Evolutionary conservation across 2,329 filamentous ascomycete genomes (phyloP), one percentile per base, ranked within the genome.

Genomic region (Fusarium palustre): DNA sequence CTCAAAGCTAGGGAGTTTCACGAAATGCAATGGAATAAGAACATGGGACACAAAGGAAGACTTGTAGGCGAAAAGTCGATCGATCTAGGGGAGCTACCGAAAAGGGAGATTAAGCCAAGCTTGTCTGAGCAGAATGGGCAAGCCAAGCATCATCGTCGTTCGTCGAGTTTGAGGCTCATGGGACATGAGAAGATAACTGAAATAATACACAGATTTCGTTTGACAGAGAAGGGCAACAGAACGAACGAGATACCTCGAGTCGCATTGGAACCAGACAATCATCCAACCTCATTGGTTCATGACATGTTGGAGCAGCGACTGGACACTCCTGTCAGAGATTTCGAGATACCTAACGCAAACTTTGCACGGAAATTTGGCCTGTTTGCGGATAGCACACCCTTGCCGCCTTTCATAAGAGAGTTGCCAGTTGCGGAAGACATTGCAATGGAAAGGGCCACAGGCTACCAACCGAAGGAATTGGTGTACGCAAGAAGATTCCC

Each of bases 361-460:
- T 84, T 84, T 64, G 82, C 81, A 8, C 75, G 82, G 55, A 84
- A 84, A 56, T 78, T 80, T 57, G 75, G 75, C 7, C 64, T 84
- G 16, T 75, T 82, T 33, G 75, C 76, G 5, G 70, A 72, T 34
- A 73, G 72, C 9, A 71, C 76, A 15, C 75, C 75, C 20, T 60
- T 83, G 31, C 79, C 81, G 15, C 66, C 75, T 24, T 74, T 74
- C 24, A 72, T 81, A 38, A 76, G 74, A 46, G 77, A 80, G 36
- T 78, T 83, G 70, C 81, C 80, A 25, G 81, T 80, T 18, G 81
- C 81, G 10, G 81, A 82, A 61, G 78, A 77, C 9, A 82, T 80
- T 61, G 80, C 79, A 16, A 78, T 78, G n/a, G 75, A 81, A 36
- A 74, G 76, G 22, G 73, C 78, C 7, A 60, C 75, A 18, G 72